Conservation (phyloP, 108 stramenopile species). For the Bacterosira constricta region DNA sequence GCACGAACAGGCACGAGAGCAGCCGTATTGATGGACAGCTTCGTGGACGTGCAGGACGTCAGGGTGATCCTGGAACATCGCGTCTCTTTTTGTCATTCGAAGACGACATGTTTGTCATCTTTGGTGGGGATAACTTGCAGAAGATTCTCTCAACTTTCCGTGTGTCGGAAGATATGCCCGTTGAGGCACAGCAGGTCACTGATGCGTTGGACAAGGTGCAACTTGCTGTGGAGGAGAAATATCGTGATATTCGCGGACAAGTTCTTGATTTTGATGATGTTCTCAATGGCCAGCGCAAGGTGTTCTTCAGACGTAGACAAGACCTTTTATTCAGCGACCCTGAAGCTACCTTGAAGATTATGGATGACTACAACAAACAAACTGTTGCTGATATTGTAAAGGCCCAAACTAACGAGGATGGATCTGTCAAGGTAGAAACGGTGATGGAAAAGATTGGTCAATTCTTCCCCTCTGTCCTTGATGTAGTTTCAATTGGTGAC, state of each 20-base stretch:
- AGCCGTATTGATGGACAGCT: constrained; percentile 94
- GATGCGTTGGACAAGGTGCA: constrained; percentile 88
- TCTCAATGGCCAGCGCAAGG: constrained; percentile 75
- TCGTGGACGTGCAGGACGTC: constrained; percentile 93
- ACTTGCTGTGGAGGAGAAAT: constrained; percentile 84
- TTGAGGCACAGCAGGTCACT: constrained; percentile 86
- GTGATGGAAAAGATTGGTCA: constrained; percentile 79
- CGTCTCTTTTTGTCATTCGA: constrained; percentile 94
- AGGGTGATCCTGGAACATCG: constrained; percentile 94
- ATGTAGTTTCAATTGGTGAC: constrained; percentile 51
- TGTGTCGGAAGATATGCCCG: constrained; percentile 90
- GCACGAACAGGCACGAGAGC: constrained; percentile 94
- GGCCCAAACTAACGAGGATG: constrained; percentile 66
- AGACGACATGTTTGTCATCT: constrained; percentile 96
- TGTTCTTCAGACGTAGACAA: constrained; percentile 74
- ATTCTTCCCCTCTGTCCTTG: constrained; percentile 79
- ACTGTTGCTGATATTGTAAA: constrained; percentile 79
- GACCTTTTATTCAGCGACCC: constrained; percentile 60
- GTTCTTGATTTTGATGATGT: constrained; percentile 88
- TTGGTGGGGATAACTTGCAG: constrained; percentile 82
- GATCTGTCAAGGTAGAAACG: constrained; percentile 66
- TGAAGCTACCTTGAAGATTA: constrained; percentile 60
- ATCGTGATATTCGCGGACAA: constrained; percentile 81
- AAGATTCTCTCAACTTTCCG: constrained; percentile 89
- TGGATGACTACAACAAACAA: constrained; percentile 69